Base-by-base conservation (phyloP, 345 rosid species). In the Salix viminalis region DNA sequence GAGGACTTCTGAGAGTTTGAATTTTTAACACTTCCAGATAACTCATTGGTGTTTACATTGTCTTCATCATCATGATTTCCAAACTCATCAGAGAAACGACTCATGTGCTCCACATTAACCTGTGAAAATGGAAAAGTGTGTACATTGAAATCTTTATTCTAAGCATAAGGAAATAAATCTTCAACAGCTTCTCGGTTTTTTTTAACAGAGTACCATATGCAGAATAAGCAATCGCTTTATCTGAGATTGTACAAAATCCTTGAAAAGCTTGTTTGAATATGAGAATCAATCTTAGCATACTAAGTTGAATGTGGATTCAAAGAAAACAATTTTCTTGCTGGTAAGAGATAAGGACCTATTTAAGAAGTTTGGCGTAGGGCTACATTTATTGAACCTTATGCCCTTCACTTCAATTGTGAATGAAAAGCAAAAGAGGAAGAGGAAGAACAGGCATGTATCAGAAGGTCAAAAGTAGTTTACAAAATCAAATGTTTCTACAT, bases 51-150 rank as follows among this genome's bases (percentile, higher is more conserved):
- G 58, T 71, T 88, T 37, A 76, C 77, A 26, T 81, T 80, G 68
- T 71, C 88, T 77, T 83, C 87, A 76, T 74, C 92, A 66, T 83
- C 90, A 78, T 81, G 90, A 86, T 80, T 61, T 83, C 99, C 99
- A 88, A 88, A 95, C 74, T 93, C 92, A 67, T 84, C 72, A 82
- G 75, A 65, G 79, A 95, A 95, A 76, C 93, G 97, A 58, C 88
- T 96, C 83, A 84, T 75, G 79, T 91, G 86, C 85, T 93, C 97
- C 39, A 95, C 96, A 82, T 86, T 88, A 71, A 82, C 93, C 99
- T 95, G 85, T 70, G 81, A 86, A 66, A 75, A 82, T 30, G 77
- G 69, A 67, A 12, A 64, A 67, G 60, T 14, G 46, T 69, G 76
- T 21, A 52, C 58, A 34, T 58, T 21, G 26, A 10, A 42, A 19